Percentiles rank a stretch among this genome's conserved stretches.
These are phyloP conservation scores for Thielaviopsis ethacetica DNA, from an alignment of 2,329 filamentous ascomycete genomes.

Conservation along the genomic window DNA sequence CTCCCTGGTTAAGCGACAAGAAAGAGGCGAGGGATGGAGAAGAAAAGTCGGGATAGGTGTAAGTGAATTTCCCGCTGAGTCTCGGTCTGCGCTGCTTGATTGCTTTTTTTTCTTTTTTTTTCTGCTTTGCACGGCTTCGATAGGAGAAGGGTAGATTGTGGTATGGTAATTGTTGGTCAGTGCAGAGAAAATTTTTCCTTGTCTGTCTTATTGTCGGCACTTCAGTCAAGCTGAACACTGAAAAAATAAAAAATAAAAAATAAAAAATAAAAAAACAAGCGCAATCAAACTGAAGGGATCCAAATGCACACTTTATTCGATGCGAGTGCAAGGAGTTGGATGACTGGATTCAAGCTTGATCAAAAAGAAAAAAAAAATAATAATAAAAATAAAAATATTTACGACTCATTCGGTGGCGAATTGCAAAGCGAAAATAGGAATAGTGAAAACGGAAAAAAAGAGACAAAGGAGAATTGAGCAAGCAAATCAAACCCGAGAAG, in stretches of 20 bases:
- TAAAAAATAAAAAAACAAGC: background rate
- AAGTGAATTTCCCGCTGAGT: background rate
- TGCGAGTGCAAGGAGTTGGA: background rate
- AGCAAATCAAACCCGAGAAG: background rate
- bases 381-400: background rate
- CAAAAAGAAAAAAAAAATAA: too few relatives aligned
- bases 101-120: background rate
- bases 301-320: background rate
- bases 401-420: background rate
- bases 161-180: background rate
- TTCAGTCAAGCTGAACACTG: background rate
- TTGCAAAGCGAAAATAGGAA: background rate
- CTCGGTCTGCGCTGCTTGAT: background rate
- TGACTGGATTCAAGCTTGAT: background rate
- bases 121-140: background rate
- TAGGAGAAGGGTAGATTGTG: background rate
- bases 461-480: background rate
- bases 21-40: background rate
- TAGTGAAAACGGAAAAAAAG: background rate
- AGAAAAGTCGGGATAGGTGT: background rate
- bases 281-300: background rate
- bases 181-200: background rate
- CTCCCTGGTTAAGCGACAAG: background rate
- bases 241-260: background rate
- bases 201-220: background rate